phyloP scores from a whole-genome alignment of 352 stramenopile genomes.

The Pythium sukuiense region DNA sequence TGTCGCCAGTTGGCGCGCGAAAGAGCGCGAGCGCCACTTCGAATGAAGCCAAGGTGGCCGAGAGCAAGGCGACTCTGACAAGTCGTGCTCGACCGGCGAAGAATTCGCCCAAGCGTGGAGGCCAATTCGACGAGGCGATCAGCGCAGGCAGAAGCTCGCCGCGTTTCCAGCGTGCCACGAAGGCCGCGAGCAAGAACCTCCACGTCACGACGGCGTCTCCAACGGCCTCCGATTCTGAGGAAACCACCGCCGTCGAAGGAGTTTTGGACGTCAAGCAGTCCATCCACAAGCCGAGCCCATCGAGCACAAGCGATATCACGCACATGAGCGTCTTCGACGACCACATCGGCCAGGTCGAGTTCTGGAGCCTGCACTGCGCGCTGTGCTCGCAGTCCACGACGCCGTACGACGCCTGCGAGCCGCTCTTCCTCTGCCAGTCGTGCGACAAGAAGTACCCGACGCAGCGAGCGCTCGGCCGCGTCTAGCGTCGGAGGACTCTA shows the following conservation, averaged over 20 bases:
- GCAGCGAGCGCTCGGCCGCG: conserved; percentile 56
- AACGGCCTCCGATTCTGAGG: conserved; percentile 1
- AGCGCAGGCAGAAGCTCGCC: conserved; percentile 5
- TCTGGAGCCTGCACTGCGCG: conserved; percentile 58
- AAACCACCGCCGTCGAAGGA: background rate
- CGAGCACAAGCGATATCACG: conserved; percentile 48
- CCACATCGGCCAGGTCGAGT: conserved; percentile 23
- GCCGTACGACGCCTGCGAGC: conserved; percentile 42
- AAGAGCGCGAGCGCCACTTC: conserved; percentile 9
- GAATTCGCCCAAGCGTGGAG: conserved; percentile 5
- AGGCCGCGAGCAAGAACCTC: conserved; percentile 8
- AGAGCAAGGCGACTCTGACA: background rate
- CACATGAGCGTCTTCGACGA: conserved; percentile 40
- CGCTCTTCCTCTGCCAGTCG: conserved; percentile 62
- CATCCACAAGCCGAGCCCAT: conserved; percentile 50
- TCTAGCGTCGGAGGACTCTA: conserved; percentile 26
- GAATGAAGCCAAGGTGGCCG: conserved; percentile 5
- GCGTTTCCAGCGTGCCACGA: conserved; percentile 5
- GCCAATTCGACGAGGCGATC: background rate
- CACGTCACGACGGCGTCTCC: conserved; percentile 26
- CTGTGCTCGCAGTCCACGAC: conserved; percentile 53
- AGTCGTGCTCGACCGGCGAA: conserved; percentile 8
- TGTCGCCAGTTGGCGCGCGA: conserved; percentile 19
- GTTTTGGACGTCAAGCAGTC: conserved; percentile 4
- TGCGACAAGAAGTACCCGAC: conserved; percentile 86